Base-by-base conservation (phyloP, 495 filamentous ascomycete species). In the Penicillium cataractarum region DNA sequence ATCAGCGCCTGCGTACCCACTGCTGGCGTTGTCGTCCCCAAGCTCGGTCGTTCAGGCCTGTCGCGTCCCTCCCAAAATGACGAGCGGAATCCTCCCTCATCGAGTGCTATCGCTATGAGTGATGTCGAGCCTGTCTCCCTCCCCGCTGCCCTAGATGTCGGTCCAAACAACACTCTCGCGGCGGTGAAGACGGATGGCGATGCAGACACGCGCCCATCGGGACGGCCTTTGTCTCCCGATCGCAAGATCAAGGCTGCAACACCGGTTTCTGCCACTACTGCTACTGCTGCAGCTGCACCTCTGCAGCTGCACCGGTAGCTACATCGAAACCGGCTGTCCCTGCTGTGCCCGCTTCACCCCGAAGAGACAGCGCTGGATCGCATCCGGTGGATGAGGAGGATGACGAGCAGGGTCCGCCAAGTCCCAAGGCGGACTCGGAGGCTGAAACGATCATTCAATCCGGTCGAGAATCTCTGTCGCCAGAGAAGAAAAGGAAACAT, bases 371-470 rank as follows among this genome's bases (percentile, higher is more conserved):
- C 60, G 65, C 65, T 64, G 66, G 60, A 27, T 52, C 59, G 31
- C 66, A 69, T 64, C 65, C 61, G 63, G 64, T 67, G 65, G 67
- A 62, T 44, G 65, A 56, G 61, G 71, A 66, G 60, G 67, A 60
- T 33, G 70, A 76, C n/a, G 69, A 64, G 50, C 69, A 78, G 54
- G 74, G 72, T 32, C 73, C 74, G 15, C 64, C 67, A 21, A 79
- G 79, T 58, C 75, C 78, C 60, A 80, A 74, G 72, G 80, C 78
- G 55, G 89, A 92, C 70, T 92, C 90, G 13, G 90, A 93, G 73
- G 90, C 90, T 59, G 90, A 92, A 76, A 93, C 90, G 6, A 90
- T 92, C 61, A 89, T 92, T 49, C 80, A 92, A 24, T 86, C 88
- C 22, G 89, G 88, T 40, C 90, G 90, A 60, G 86, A 91, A 67